phyloP scores from a whole-genome alignment of 2,329 filamentous ascomycete genomes.

The Sporothrix luriei region DNA sequence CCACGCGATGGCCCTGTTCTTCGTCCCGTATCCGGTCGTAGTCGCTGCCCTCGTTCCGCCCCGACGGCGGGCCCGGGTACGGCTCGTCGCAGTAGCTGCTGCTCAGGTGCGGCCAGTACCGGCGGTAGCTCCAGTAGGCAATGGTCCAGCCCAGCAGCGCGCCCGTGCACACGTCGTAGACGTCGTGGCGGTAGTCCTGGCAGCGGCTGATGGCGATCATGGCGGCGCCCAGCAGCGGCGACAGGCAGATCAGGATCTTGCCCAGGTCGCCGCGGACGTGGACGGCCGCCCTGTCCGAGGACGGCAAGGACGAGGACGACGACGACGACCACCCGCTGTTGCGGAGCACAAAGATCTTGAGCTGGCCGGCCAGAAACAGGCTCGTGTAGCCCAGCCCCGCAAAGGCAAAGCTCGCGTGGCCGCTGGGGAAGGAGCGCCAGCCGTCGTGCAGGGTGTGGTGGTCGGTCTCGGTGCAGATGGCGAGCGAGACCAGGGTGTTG shows the following conservation, averaged over 20 bases:
- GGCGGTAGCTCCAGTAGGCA: slow-evolving; percentile 67
- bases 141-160: slow-evolving; percentile 61
- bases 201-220: slow-evolving; percentile 70
- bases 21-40: slow-evolving; percentile 56
- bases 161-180: slow-evolving; percentile 68
- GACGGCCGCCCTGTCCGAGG: not conserved
- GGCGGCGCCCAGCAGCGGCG: slow-evolving; percentile 63
- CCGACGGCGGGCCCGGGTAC: slow-evolving; percentile 49
- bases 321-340: slow-evolving; percentile 1
- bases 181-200: slow-evolving; percentile 71
- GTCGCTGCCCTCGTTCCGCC: slow-evolving; percentile 35
- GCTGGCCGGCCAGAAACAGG: slow-evolving; percentile 69
- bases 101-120: slow-evolving; percentile 62
- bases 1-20: slow-evolving; percentile 52
- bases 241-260: slow-evolving; percentile 59
- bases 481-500: slow-evolving; percentile 61
- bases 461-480: slow-evolving; percentile 72
- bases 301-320: not conserved
- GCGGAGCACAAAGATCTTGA: slow-evolving; percentile 56
- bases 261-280: slow-evolving; percentile 51
- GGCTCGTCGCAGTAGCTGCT: slow-evolving; percentile 60
- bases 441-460: slow-evolving; percentile 75
- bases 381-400: slow-evolving; percentile 74
- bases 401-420: slow-evolving; percentile 79
- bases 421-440: slow-evolving; percentile 80